Evolutionary conservation across 1,139 yeast species (phyloP).

Genomic region (Zygosaccharomyces pseudobailii): DNA sequence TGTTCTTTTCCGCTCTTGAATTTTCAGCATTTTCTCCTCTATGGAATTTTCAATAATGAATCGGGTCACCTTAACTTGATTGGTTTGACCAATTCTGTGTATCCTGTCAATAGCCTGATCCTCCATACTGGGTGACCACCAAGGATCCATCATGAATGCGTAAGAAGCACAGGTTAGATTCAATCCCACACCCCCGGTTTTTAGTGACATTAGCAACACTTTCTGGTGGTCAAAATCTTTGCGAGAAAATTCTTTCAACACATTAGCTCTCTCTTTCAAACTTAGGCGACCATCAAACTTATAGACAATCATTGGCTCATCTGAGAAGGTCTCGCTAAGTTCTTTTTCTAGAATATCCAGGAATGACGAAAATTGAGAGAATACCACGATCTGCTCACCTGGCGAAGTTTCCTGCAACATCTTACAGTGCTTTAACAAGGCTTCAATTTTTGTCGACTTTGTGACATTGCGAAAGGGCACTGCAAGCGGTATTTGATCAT

Average conservation of each 20-base stretch:
- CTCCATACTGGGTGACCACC: constrained; percentile 96
- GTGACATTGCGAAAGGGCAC: constrained; percentile 24
- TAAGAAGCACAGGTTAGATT: constrained; percentile 81
- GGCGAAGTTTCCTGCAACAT: constrained; percentile 50
- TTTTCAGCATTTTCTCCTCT: constrained; percentile 85
- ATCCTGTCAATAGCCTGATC: constrained; percentile 93
- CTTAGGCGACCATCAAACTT: constrained; percentile 81
- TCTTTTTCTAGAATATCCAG: constrained; percentile 71
- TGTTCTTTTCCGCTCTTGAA: constrained; percentile 81
- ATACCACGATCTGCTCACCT: constrained; percentile 74
- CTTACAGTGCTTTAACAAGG: constrained; percentile 57
- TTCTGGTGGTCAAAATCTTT: constrained; percentile 40
- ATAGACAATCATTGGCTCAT: constrained; percentile 27
- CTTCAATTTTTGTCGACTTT: constrained; percentile 70
- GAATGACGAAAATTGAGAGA: constrained; percentile 86
- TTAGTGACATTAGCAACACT: constrained; percentile 67
- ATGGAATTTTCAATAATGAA: constrained; percentile 80
- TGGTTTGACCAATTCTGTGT: constrained; percentile 87
- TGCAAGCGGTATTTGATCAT: constrained; percentile 13
- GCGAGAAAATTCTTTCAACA: constrained; percentile 52
- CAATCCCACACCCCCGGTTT: constrained; percentile 95
- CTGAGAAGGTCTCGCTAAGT: constrained; percentile 32
- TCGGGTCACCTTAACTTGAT: constrained; percentile 67
- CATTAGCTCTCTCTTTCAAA: constrained; percentile 59
- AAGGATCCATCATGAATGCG: constrained; percentile 94